phyloP scores from a whole-genome alignment of 202 grass and related monocot species.

The Zoysia matrella region DNA sequence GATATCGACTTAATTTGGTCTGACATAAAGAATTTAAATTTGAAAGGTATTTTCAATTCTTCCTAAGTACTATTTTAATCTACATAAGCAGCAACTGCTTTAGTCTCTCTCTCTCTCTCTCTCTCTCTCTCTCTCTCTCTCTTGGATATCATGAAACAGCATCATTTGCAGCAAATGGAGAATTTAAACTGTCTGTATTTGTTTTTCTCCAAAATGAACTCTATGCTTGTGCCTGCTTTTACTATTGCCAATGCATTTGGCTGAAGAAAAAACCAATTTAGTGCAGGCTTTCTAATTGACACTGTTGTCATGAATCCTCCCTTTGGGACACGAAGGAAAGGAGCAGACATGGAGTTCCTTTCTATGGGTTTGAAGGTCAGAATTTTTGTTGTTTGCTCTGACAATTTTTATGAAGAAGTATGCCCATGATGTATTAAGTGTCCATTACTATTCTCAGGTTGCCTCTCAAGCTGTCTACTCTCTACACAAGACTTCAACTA shows the following conservation, averaged over 20 bases:
- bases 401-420: background rate
- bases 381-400: constrained; percentile 16
- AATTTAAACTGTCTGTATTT: background rate
- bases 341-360: constrained; percentile 89
- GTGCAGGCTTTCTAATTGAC: constrained; percentile 68
- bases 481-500: constrained; percentile 91
- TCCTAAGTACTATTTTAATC: constrained; percentile 18
- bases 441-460: constrained; percentile 58
- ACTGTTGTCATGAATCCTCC: constrained; percentile 98
- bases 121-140: too few species aligned
- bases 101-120: background rate
- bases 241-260: constrained; percentile 1
- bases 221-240: constrained; percentile 24
- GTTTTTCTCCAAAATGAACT: background rate
- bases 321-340: constrained; percentile 82
- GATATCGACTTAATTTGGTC: constrained; percentile 87
- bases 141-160: background rate
- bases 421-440: constrained; percentile 3
- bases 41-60: constrained; percentile 56
- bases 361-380: constrained; percentile 80
- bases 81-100: constrained; percentile 7
- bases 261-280: constrained; percentile 28
- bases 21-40: constrained; percentile 80
- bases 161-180: background rate
- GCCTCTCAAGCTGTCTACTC: constrained; percentile 86